These are phyloP conservation scores for Spiraea crenata DNA, from an alignment of 331 rosid genomes.

Conservation along the genomic window DNA sequence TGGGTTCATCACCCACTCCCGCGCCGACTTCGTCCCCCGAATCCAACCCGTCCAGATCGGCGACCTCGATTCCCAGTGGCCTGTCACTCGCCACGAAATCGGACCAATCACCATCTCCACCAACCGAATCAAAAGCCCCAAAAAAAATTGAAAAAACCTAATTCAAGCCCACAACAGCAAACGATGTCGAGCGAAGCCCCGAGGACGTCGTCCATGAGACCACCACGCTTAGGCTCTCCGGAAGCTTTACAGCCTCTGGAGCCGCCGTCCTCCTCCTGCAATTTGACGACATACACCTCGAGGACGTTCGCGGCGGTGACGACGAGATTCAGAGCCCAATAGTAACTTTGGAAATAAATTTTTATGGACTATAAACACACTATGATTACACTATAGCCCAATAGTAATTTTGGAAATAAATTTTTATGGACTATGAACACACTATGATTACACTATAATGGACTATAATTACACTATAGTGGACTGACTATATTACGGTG, in stretches of 20 bases:
- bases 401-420: too few relatives aligned
- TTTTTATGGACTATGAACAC: too few relatives aligned
- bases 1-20: constrained; percentile 72
- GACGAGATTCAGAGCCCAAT: constrained; percentile 72
- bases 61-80: constrained; percentile 73
- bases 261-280: constrained; percentile 55
- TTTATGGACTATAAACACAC: too few relatives aligned
- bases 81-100: constrained; percentile 42
- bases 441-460: too few relatives aligned
- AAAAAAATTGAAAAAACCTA: too few relatives aligned
- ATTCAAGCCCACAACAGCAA: constrained; percentile 81
- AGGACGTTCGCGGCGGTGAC: constrained; percentile 74
- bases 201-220: constrained; percentile 58
- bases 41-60: constrained; percentile 44
- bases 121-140: too few relatives aligned
- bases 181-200: constrained; percentile 83
- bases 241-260: constrained; percentile 40
- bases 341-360: too few relatives aligned
- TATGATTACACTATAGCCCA: too few relatives aligned
- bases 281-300: constrained; percentile 58
- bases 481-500: too few relatives aligned
- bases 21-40: constrained; percentile 51
- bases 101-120: too few relatives aligned
- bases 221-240: constrained; percentile 44
- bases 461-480: too few relatives aligned